Conservation (phyloP, 1,284 basidiomycete genomes). For the Hortiboletus rubellus region DNA sequence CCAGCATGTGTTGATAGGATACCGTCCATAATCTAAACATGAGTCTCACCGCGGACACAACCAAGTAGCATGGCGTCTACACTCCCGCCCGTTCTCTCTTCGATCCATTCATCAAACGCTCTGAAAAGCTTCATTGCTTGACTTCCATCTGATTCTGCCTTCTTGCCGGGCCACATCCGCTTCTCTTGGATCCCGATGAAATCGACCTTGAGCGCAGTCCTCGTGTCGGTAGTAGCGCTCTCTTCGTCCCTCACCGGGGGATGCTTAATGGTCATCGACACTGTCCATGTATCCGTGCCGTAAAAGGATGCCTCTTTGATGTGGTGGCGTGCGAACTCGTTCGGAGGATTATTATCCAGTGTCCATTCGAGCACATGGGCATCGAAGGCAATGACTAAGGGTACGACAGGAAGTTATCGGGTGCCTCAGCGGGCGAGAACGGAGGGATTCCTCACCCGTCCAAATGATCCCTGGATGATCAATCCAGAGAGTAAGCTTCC, state of each 20-base stretch:
- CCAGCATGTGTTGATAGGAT: neutral
- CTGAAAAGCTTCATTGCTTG: constrained; percentile 67
- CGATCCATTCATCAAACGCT: constrained; percentile 66
- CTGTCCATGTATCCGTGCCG: constrained; percentile 67
- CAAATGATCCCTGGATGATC: constrained; percentile 87
- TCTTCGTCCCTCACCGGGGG: constrained; percentile 17
- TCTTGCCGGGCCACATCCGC: constrained; percentile 79
- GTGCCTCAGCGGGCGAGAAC: neutral
- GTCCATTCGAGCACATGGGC: constrained; percentile 90
- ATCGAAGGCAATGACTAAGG: constrained; percentile 82
- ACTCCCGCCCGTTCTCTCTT: constrained; percentile 53
- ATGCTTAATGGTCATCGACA: constrained; percentile 72
- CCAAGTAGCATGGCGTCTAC: constrained; percentile 69
- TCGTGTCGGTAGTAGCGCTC: neutral
- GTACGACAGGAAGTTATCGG: neutral
- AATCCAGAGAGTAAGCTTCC: constrained; percentile 71
- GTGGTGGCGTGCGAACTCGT: constrained; percentile 79
- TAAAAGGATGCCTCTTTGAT: constrained; percentile 90
- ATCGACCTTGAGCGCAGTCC: constrained; percentile 47
- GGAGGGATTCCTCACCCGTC: constrained; percentile 57
- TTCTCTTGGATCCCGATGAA: constrained; percentile 74
- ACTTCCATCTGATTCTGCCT: constrained; percentile 50
- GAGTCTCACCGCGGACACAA: constrained; percentile 60
- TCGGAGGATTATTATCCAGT: constrained; percentile 73
- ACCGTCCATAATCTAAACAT: constrained; percentile 28